Evolutionary conservation across 495 filamentous ascomycete genomes (phyloP), one percentile per base, ranked within the genome.

Genomic region (Cetradonia linearis): DNA sequence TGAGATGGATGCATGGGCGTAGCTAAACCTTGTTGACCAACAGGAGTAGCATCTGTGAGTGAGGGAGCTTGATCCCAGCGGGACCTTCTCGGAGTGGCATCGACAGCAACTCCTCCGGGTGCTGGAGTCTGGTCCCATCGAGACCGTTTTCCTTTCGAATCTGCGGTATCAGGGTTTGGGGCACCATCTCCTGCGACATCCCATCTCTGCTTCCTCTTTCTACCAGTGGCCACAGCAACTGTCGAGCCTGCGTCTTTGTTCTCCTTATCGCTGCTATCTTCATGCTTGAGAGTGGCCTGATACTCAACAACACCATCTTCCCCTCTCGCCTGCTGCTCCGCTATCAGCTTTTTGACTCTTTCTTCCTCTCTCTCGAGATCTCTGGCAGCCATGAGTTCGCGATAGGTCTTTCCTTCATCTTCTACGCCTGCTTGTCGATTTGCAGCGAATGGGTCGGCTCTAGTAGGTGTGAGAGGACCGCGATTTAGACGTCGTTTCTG

Each of bases 301-400:
- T 89, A 81, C 65, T 87, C 81, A 40, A 74, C 70, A 11, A 76
- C 71, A 55, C 68, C 71, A 53, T 84, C 78, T 63, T 86, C 83
- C n/a, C 80, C 84, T 63, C 77, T 73, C 63, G 79, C 77, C 62
- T 83, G 76, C 73, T 86, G 86, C 62, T 95, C 87, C 56, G 85
- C 81, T 65, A 99, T 91, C 62, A 89, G 75, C 64, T 80, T 85
- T 65, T 81, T 78, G 36, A 99, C 87, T 62, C 92, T 82, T 66
- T 93, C 88, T 75, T 99, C 93, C 73, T 99, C 93, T 60, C 90
- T 83, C 71, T 99, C 92, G 23, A 99, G 69, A 63, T 99, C 93
- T 59, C 88, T 83, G 44, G 85, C 79, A 62, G 86, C 86, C 94
- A 99, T 97, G 63, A 94, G 81, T 63, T 94, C 89, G 66, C 86